Conservation (phyloP, 2,329 filamentous ascomycete genomes). For the Venturiaceae sp. region DNA sequence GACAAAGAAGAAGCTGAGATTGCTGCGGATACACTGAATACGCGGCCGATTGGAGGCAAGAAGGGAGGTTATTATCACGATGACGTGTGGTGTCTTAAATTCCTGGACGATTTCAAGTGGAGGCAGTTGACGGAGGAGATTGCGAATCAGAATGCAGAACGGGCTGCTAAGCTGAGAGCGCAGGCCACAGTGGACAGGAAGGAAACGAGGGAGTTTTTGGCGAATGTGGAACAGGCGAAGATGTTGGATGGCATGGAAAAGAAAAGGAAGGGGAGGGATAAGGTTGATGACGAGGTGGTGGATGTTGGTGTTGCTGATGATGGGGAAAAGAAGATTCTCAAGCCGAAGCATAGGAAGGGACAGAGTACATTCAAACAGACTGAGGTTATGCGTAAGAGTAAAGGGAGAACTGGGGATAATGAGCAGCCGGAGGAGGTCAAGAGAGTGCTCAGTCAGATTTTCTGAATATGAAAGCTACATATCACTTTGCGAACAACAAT, state of each 20-base stretch:
- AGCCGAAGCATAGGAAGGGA: conserved; percentile 12
- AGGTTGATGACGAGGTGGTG: conserved; percentile 33
- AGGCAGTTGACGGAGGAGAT: conserved; percentile 62
- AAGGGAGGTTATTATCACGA: conserved; percentile 78
- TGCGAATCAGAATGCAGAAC: conserved; percentile 69
- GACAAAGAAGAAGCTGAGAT: conserved; percentile 67
- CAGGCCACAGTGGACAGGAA: conserved; percentile 66
- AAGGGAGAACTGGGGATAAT: conserved; percentile 17
- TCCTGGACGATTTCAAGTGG: conserved; percentile 81
- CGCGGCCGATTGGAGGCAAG: conserved; percentile 69
- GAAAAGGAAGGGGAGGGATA: conserved; percentile 44
- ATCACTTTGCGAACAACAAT: background rate
- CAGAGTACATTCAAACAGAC: conserved; percentile 58
- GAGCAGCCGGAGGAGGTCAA: conserved; percentile 14
- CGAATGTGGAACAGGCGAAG: conserved; percentile 71
- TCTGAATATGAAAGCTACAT: no score
- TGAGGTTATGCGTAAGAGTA: conserved; percentile 42
- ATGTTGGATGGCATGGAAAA: conserved; percentile 61
- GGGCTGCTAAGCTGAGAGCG: conserved; percentile 63
- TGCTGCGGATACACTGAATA: conserved; percentile 68
- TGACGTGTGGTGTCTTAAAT: conserved; percentile 77
- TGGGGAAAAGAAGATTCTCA: conserved; percentile 13
- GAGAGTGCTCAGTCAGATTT: conserved; percentile 26
- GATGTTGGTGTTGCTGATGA: conserved; percentile 18
- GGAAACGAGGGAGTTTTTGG: conserved; percentile 74